Evolutionary conservation across 73 alveolate genomes (phyloP), one percentile per base, ranked within the genome.

Genomic region (Tetrahymena thermophila): DNA sequence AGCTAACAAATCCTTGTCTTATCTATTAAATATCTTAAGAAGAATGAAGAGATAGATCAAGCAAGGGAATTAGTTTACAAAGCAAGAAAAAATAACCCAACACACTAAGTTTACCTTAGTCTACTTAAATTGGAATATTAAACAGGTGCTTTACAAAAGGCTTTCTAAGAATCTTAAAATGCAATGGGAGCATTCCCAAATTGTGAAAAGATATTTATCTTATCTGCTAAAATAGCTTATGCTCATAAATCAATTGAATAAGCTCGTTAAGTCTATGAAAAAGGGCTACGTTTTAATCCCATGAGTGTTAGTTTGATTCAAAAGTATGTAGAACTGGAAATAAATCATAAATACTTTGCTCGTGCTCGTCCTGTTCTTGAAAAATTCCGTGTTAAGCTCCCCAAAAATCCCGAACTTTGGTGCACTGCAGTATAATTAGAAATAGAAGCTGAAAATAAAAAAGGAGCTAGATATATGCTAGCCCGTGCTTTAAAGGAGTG

Each of bases 291-390:
- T 17, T 93, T 43, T 15, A 58, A 97, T 43, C 93, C 85, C 34
- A 89, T 95, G 25, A 56, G 94, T 37, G 25, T 94, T 31, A 93
- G 43, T 16, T 93, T 97, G n/a, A 97, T 98, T 98, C 85, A 96
- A 38, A 89, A 96, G 94, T 98, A 97, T 94, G 97, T 98, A 0
- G 43, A 96, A 55, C 94, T 97, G 55, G 99, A 98, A 94, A 94
- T 95, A 28, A 85, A 95, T 21, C 94, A 93, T 43, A 94, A 93
- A 71, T 89, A 84, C n/a, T 97, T 57, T 84, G 93, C 98, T n/a
- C 97, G 97, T 93, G 99, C 98, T 17, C 93, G 99, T 50, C 96
- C 98, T 2, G 89, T 98, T 13, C 95, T 98, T 10, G 97, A 98
- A 85, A 98, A 97, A 93, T 98, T 98, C n/a, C 96, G 98, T 71